Base-by-base conservation (phyloP, 305 asterid species). In the Ilex paraguariensis region DNA sequence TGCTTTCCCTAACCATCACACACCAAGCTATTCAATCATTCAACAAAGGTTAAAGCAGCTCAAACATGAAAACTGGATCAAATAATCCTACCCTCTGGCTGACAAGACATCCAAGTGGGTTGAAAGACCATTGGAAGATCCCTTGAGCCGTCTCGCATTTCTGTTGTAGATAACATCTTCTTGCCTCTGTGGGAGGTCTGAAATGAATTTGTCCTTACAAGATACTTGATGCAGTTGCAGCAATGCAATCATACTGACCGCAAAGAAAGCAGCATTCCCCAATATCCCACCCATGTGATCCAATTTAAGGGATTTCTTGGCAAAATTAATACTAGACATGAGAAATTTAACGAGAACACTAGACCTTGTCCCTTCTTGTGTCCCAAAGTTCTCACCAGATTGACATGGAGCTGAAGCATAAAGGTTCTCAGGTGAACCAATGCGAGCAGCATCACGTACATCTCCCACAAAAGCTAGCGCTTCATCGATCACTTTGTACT, bases 201-300 rank as follows among this genome's bases (percentile, higher is more conserved):
- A 51, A 17, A 69, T 52, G 74, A 77, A 64, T 44, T 81, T 86
- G 51, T 78, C 86, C 67, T 78, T 83, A 45, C 53, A 54, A 42
- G 90, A 80, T 2, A 69, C 77, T 70, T 79, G 94, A 73, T 90
- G 84, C 72, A 87, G 74, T 73, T 86, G 97, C 79, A 84, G 71
- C 52, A 93, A 68, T 3, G 96, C 95, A 62, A 90, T 67, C 90
- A 87, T 85, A 81, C 97, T 90, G 59, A 90, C 64, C 14, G 96
- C 90, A 62, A 93, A 82, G 75, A 93, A 65, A 61, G 97, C 96
- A 57, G 96, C 88, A 76, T 93, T 90, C 11, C 97, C 96, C 65
- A 93, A 50, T 58, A 87, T 70, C 59, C 98, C 98, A 33, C 87
- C 85, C 15, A 87, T 70, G 5, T 66, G 80, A 66, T 86, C 95